Conservation (phyloP, 345 rosid genomes). For the Citrus unshiu region DNA sequence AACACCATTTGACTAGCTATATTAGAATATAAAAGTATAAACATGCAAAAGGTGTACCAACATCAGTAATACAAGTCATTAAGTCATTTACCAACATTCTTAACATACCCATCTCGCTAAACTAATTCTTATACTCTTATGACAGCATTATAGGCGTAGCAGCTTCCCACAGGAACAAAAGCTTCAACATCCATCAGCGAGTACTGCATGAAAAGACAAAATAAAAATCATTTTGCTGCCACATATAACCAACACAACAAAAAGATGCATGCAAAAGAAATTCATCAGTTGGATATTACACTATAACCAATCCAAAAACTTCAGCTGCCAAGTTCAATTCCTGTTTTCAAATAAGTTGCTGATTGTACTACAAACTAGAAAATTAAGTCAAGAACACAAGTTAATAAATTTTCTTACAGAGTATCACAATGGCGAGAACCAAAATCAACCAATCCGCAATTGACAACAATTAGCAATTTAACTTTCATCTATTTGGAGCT, state of each 20-base stretch:
- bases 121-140: conserved; percentile 2
- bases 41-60: neutral
- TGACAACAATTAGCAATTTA: neutral
- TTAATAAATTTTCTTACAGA: neutral
- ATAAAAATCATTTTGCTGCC: neutral
- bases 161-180: neutral
- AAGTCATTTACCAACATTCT: neutral
- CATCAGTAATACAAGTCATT: neutral
- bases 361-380: neutral
- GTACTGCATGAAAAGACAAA: conserved; percentile 24
- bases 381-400: neutral
- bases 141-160: neutral
- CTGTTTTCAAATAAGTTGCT: neutral
- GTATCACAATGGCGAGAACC: neutral
- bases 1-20: neutral
- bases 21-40: neutral
- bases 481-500: neutral
- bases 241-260: neutral
- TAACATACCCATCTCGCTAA: neutral
- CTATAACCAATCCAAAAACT: neutral
- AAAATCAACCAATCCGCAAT: neutral
- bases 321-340: neutral
- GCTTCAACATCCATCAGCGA: conserved; percentile 2
- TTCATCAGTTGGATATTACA: neutral
- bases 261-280: neutral